Base-by-base conservation (phyloP, 2,329 filamentous ascomycete species). In the Dactylellina parvicollis region DNA sequence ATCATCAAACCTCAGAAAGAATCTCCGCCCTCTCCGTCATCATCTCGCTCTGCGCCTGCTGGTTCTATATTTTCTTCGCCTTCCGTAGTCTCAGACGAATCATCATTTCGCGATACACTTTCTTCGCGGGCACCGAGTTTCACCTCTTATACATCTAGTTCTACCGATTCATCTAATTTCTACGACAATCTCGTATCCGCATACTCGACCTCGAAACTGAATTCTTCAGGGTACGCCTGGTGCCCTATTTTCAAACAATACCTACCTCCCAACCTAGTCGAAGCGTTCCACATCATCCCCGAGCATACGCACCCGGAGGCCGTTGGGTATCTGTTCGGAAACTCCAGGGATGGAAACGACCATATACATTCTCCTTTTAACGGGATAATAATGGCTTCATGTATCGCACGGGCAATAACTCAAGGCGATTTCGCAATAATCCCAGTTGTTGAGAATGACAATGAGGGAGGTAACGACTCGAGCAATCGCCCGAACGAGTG, bases 171-270 rank as follows among this genome's bases (percentile, higher is more conserved):
- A 3, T 12, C 18, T 5, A 42, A 50, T 22, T 64, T 72, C 32
- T 30, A 46, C 18, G 47, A 54, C 1, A 24, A 52, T 5, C 50
- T 72, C 5, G 28, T 44, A 40, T 22, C n/a, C 9, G 67, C 28
- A 14, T 72, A 72, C 36, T 56, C 40, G 8, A 34, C 67, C 26
- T 22, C 36, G 3, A 55, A 55, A 18, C 52, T 44, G 10, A 55
- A 30, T 7, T 22, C 9, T 18, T 20, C 30, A 12, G 34, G 12
- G 14, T 65, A 72, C 24, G 26, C 55, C 26, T 72, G 67, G 67
- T 72, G 67, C 14, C 67, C 67, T 1, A 34, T 72, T 8, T 72
- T 72, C 28, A 72, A 72, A 32, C 67, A 65, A 65, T 65, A 72
- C 46, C 46, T 72, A 2, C 67, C 67, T 3, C 30, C 44, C 1